Base-by-base conservation (phyloP, 345 rosid genomes). In the Populus deltoides region DNA sequence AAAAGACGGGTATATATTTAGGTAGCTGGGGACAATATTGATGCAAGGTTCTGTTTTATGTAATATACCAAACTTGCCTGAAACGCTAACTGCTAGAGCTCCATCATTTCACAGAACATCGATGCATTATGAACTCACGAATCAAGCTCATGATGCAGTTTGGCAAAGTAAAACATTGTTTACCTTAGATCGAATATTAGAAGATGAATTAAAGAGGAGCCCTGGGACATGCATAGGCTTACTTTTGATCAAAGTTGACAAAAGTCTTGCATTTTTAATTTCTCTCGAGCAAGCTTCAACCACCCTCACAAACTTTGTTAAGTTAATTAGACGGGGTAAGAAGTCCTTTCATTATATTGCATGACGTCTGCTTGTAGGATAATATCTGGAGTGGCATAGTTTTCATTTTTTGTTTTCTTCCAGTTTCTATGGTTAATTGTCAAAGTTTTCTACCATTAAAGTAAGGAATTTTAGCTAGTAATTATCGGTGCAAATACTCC, bases 321-420 rank as follows among this genome's bases (percentile, higher is more conserved):
- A 43, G 9, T 63, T 45, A 41, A 24, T 63, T 47, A 31, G 68
- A 29, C 49, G 43, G 78, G 66, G 49, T 75, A 31, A n/a, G 62
- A 47, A 27, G 78, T 75, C 78, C 70, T 66, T 47, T 29, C 49
- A 75, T 24, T 75, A n/a, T 1, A 43, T 39, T 43, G 18, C 31
- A 3, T 47, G n/a, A n/a, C n/a, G 51, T 33, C 0, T 33, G 35
- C 5, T 33, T 33, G 35, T 33, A 33, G 35, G 35, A 33, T 33
- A 33, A 33, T 33, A 33, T 33, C 36, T 33, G 36, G 36, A 33
- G 36, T 33, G 36, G 36, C 6, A 33, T 33, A 33, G 36, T 33
- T 33, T 33, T 33, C 36, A 33, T 53, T 31, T 39, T 55, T 3
- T 67, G 24, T 33, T 33, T 31, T 33, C 36, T 33, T 33, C 16